Evolutionary conservation across 345 rosid species (phyloP).

Genomic region (Brassica juncea): DNA sequence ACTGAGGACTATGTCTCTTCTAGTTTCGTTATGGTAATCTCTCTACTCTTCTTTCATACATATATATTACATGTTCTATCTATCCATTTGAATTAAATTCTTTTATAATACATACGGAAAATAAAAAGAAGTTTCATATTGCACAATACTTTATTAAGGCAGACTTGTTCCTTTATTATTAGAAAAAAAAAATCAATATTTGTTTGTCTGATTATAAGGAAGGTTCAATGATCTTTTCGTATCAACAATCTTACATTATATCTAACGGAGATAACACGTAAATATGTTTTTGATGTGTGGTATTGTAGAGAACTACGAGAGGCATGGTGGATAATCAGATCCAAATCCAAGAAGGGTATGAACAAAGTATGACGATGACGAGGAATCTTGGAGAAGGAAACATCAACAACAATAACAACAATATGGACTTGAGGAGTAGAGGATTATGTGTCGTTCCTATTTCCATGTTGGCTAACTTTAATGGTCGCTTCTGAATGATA

Average conservation of each 20-base stretch:
- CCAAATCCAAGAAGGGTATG: constrained; percentile 33
- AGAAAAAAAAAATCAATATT: background rate
- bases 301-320: constrained; percentile 31
- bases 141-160: background rate
- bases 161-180: constrained; percentile 19
- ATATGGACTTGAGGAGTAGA: constrained; percentile 60
- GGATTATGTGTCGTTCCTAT: constrained; percentile 80
- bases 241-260: background rate
- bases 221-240: constrained; percentile 1
- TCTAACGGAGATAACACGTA: constrained; percentile 13
- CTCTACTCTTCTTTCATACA: constrained; percentile 18
- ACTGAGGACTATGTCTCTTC: constrained; percentile 42
- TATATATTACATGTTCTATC: background rate
- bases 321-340: constrained; percentile 26
- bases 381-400: constrained; percentile 19
- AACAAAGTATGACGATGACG: constrained; percentile 26
- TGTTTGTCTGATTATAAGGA: constrained; percentile 1
- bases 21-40: constrained; percentile 37
- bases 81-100: background rate
- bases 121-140: background rate
- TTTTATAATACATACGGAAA: constrained; percentile 15
- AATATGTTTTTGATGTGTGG: constrained; percentile 16
- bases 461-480: constrained; percentile 68
- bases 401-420: constrained; percentile 14
- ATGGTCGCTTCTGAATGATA: constrained; percentile 45